phyloP scores from a whole-genome alignment of 306 rosid genomes.

The Prunus armeniaca region DNA sequence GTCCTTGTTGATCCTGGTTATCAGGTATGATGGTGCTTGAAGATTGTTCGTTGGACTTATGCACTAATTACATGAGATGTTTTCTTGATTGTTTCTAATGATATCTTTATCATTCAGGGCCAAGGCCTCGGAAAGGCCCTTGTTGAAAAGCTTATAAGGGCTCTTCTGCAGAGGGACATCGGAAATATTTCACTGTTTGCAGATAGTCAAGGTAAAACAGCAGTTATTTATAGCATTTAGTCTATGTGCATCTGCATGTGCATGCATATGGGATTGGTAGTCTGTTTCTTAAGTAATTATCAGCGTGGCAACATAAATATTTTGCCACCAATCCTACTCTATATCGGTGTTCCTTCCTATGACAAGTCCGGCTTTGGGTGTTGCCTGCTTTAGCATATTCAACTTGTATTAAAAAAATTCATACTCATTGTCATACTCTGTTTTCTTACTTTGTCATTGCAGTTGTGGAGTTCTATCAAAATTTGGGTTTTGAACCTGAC shows the following conservation, averaged over 20 bases:
- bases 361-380: background rate
- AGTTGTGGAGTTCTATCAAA: conserved; percentile 88
- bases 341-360: background rate
- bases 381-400: background rate
- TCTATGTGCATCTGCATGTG: background rate
- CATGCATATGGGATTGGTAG: background rate
- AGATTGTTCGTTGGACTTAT: conserved; percentile 6
- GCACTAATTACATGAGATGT: background rate
- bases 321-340: background rate
- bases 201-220: conserved; percentile 74
- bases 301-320: background rate
- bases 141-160: conserved; percentile 77
- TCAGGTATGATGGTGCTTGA: conserved; percentile 51
- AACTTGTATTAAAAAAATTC: background rate
- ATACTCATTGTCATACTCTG: conserved; percentile 8
- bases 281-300: background rate
- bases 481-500: conserved; percentile 91
- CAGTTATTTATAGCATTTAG: background rate
- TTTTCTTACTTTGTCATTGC: conserved; percentile 37
- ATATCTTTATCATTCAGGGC: conserved; percentile 52
- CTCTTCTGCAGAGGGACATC: conserved; percentile 87
- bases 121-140: conserved; percentile 97
- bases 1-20: conserved; percentile 92
- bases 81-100: conserved; percentile 15
- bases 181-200: conserved; percentile 94